Evolutionary conservation across 148 eudicot genomes (phyloP).

Genomic region (Rhododendron ovatum): DNA sequence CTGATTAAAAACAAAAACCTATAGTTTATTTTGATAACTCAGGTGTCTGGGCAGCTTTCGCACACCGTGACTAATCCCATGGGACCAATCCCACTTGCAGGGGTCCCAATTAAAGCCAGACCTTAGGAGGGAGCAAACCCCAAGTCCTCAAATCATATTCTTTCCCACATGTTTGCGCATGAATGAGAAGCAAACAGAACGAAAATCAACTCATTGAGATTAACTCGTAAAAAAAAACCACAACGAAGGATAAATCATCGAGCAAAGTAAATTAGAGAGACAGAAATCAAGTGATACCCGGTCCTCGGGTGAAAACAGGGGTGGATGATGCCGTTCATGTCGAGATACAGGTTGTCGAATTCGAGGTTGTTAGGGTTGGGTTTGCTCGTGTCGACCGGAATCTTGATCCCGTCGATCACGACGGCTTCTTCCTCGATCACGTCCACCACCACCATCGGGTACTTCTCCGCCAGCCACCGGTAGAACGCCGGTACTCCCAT

Average conservation of each 20-base stretch:
- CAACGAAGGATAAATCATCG: background rate
- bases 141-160: background rate
- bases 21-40: background rate
- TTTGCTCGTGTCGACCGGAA: slow-evolving; percentile 78
- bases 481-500: slow-evolving; percentile 99
- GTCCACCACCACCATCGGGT: slow-evolving; percentile 84
- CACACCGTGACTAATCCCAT: background rate
- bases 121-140: background rate
- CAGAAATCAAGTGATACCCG: slow-evolving; percentile 41
- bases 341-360: slow-evolving; percentile 85
- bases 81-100: too few relatives aligned
- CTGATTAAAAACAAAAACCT: background rate
- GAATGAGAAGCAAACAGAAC: background rate
- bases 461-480: slow-evolving; percentile 98
- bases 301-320: slow-evolving; percentile 96
- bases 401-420: slow-evolving; percentile 57
- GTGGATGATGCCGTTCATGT: slow-evolving; percentile 93
- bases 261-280: background rate
- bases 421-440: slow-evolving; percentile 79
- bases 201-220: background rate
- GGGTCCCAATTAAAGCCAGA: too few relatives aligned
- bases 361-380: slow-evolving; percentile 88
- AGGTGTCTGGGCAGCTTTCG: background rate
- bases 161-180: too few relatives aligned
- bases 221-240: background rate